These are phyloP conservation scores for Lactifluus rugatus DNA, from an alignment of 768 basidiomycete species.

Conservation along the genomic window DNA sequence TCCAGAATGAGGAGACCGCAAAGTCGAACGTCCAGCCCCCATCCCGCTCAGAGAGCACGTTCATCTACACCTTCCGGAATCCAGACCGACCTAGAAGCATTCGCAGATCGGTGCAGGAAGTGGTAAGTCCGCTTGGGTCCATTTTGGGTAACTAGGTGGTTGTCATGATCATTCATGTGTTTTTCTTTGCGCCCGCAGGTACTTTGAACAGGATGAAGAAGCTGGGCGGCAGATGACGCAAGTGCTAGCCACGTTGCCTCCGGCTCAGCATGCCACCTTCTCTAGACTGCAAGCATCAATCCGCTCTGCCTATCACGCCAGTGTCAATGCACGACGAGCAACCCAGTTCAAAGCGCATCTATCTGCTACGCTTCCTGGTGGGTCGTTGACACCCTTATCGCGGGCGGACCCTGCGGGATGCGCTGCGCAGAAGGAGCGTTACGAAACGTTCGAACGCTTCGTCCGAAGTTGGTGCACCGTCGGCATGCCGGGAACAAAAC, in stretches of 20 bases:
- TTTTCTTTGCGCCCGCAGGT: slow-evolving; percentile 40
- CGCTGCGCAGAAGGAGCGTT: slow-evolving; percentile 67
- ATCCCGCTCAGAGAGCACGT: slow-evolving; percentile 49
- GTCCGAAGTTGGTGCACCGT: slow-evolving; percentile 74
- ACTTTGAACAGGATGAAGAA: slow-evolving; percentile 72
- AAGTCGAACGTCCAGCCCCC: slow-evolving; percentile 42
- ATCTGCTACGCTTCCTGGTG: slow-evolving; percentile 67
- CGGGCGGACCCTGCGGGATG: slow-evolving; percentile 54
- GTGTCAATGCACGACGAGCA: slow-evolving; percentile 61
- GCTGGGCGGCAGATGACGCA: slow-evolving; percentile 75
- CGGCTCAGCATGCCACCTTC: slow-evolving; percentile 80
- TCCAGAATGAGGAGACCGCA: slow-evolving; percentile 9
- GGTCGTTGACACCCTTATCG: slow-evolving; percentile 65
- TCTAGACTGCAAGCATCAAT: slow-evolving; percentile 81
- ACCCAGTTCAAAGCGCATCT: slow-evolving; percentile 84
- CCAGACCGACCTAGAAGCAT: slow-evolving; percentile 64
- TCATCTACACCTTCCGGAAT: slow-evolving; percentile 61
- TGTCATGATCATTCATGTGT: neutral
- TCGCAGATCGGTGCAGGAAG: slow-evolving; percentile 65
- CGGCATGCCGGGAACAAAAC: slow-evolving; percentile 83
- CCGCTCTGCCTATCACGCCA: slow-evolving; percentile 76
- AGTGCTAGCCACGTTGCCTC: slow-evolving; percentile 66
- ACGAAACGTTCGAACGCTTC: slow-evolving; percentile 67
- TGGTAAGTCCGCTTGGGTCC: slow-evolving; percentile 42
- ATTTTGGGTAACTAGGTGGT: neutral